phyloP scores from a whole-genome alignment of 495 filamentous ascomycete genomes.

The Cladorrhinum samala region DNA sequence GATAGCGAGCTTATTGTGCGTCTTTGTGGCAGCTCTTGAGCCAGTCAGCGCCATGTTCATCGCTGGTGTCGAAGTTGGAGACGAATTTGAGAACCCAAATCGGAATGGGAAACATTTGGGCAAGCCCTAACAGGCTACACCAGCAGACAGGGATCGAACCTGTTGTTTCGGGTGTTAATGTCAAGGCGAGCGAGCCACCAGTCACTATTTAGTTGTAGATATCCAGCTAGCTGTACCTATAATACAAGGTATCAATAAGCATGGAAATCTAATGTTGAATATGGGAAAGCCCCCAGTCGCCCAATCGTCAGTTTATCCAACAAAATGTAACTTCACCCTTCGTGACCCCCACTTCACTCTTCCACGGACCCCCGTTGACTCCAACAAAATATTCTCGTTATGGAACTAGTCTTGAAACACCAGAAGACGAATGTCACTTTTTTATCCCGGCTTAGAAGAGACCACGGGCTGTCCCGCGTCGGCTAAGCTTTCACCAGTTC shows the following conservation, averaged over 20 bases:
- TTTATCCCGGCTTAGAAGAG: neutral
- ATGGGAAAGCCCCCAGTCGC: too few species aligned
- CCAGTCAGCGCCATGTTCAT: constrained; percentile 79
- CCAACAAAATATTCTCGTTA: neutral
- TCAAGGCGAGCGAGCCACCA: neutral
- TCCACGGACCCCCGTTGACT: too few species aligned
- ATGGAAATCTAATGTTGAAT: too few species aligned
- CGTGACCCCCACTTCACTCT: too few species aligned
- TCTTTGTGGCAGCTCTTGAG: constrained; percentile 88
- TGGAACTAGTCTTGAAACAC: neutral
- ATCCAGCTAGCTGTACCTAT: too few species aligned
- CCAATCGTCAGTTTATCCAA: too few species aligned
- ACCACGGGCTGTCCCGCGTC: neutral
- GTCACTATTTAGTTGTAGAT: neutral
- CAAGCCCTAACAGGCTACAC: neutral
- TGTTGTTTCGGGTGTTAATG: neutral
- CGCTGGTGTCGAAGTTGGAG: constrained; percentile 67
- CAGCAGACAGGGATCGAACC: neutral
- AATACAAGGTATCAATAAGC: too few species aligned
- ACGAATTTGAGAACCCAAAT: neutral
- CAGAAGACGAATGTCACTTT: neutral
- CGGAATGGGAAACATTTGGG: neutral
- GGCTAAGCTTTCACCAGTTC: neutral
- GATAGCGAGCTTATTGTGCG: constrained; percentile 81
- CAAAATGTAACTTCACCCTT: too few species aligned